These are phyloP conservation scores for Aspergillus sojae DNA, from an alignment of 2,329 filamentous ascomycete genomes.

Conservation along the genomic window DNA sequence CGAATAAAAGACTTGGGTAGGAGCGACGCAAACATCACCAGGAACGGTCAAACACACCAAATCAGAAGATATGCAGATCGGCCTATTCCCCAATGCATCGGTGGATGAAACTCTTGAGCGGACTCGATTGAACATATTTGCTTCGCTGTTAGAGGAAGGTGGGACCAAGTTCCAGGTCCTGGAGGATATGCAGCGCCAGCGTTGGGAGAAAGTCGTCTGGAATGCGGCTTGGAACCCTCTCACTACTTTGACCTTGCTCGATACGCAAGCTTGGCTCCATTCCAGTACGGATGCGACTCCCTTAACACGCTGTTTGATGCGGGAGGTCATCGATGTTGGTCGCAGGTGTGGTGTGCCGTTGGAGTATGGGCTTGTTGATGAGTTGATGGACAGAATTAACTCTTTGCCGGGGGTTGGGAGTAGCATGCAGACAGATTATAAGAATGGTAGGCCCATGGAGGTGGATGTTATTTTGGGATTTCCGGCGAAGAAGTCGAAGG, in stretches of 20 bases:
- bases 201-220: slow-evolving; percentile 49
- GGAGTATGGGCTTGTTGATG: slow-evolving; percentile 40
- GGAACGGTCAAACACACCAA: slow-evolving; percentile 55
- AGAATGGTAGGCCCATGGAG: slow-evolving; percentile 46
- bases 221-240: slow-evolving; percentile 46
- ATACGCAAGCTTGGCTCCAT: slow-evolving; percentile 46
- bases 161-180: slow-evolving; percentile 42
- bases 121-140: slow-evolving; percentile 45
- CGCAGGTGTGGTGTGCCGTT: slow-evolving; percentile 42
- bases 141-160: slow-evolving; percentile 44
- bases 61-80: slow-evolving; percentile 59
- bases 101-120: slow-evolving; percentile 36
- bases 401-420: slow-evolving; percentile 45
- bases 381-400: slow-evolving; percentile 42
- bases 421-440: slow-evolving; percentile 51
- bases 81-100: slow-evolving; percentile 49
- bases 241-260: slow-evolving; percentile 47
- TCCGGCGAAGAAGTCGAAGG: slow-evolving; percentile 42
- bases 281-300: slow-evolving; percentile 44
- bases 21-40: slow-evolving; percentile 53
- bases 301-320: slow-evolving; percentile 46
- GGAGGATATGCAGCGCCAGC: slow-evolving; percentile 40
- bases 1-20: slow-evolving; percentile 46
- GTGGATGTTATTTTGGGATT: slow-evolving; percentile 52
- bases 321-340: slow-evolving; percentile 47